Base-by-base conservation (phyloP, 495 filamentous ascomycete genomes). In the Daldinia vernicosa region DNA sequence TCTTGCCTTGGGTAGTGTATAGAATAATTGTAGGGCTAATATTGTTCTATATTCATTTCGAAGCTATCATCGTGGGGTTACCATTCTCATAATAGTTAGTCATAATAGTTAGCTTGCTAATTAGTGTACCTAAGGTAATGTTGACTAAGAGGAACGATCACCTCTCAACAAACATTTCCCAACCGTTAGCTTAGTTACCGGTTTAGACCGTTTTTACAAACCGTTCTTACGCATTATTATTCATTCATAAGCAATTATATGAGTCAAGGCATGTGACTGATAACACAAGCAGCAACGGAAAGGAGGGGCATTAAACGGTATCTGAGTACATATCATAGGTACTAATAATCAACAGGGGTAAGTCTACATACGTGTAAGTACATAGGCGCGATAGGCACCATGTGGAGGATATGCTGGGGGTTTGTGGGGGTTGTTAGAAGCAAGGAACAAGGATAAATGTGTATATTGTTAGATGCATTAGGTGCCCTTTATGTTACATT, bases 331-430 rank as follows among this genome's bases (percentile, higher is more conserved):
- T 52, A 56, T 28, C 3, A 32, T 63, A n/a, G n/a, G n/a, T n/a
- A 47, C 54, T 50, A 72, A 50, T 60, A 62, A 59, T 39, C 40
- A 51, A 69, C 66, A 73, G 61, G 70, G 70, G 57, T 66, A 54
- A 28, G 66, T 59, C n/a, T n/a, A 39, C 26, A 12, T 69, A 66
- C 39, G 62, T 69, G 66, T 73, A 65, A 55, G 50, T 62, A 63
- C 61, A 73, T 73, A 69, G 60, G 64, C 70, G 55, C 60, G 70
- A 72, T 72, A 72, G 65, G 70, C 70, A 62, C 66, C 62, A 69
- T 73, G 70, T 66, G 66, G 66, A 66, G 60, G 15, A 27, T 35
- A 58, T n/a, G 30, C 33, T 40, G 26, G 15, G 52, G 15, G 19
- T 22, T 14, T n/a, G n/a, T n/a, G 26, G 65, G 39, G 60, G 55